Percentiles rank a stretch among this genome's conserved stretches.
Conservation (phyloP, 2,329 filamentous ascomycete species). For the Trichoderma sp. region DNA sequence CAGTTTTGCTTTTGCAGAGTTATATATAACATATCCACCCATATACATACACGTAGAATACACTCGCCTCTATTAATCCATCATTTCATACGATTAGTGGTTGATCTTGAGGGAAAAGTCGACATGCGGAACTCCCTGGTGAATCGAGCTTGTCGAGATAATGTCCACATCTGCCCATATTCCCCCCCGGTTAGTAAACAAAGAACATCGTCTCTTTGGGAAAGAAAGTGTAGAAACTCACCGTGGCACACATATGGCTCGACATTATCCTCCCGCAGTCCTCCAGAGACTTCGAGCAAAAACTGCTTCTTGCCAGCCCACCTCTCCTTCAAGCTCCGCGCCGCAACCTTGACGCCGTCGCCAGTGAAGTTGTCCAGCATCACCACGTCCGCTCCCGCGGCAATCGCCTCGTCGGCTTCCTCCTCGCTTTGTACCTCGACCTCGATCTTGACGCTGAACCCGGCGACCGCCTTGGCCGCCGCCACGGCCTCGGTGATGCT, state of each 20-base stretch:
- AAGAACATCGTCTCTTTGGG: not conserved
- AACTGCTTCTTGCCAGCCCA: conserved; percentile 75
- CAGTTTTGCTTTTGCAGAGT: not conserved
- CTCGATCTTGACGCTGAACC: conserved; percentile 92
- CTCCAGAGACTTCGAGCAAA: conserved; percentile 88
- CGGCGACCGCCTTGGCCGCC: conserved; percentile 78
- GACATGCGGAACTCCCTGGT: conserved; percentile 89
- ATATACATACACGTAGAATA: conserved; percentile 9
- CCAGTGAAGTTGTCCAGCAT: conserved; percentile 97
- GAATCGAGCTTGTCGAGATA: conserved; percentile 92
- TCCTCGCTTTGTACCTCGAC: conserved; percentile 88
- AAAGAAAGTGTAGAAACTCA: conserved; percentile 40
- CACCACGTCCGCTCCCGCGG: conserved; percentile 86
- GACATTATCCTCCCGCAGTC: conserved; percentile 82
- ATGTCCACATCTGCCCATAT: conserved; percentile 76
- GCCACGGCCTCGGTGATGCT: conserved; percentile 83
- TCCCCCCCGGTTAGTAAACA: not conserved
- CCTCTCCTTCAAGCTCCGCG: conserved; percentile 71
- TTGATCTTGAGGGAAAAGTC: conserved; percentile 94
- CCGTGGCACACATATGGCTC: conserved; percentile 73
- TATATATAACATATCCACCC: not conserved
- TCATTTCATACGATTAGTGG: not conserved
- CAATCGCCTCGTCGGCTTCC: conserved; percentile 88
- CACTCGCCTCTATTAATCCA: not conserved
- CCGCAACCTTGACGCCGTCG: conserved; percentile 72